Conservation (phyloP, 2,329 filamentous ascomycete genomes). For the Fusarium sp. region DNA sequence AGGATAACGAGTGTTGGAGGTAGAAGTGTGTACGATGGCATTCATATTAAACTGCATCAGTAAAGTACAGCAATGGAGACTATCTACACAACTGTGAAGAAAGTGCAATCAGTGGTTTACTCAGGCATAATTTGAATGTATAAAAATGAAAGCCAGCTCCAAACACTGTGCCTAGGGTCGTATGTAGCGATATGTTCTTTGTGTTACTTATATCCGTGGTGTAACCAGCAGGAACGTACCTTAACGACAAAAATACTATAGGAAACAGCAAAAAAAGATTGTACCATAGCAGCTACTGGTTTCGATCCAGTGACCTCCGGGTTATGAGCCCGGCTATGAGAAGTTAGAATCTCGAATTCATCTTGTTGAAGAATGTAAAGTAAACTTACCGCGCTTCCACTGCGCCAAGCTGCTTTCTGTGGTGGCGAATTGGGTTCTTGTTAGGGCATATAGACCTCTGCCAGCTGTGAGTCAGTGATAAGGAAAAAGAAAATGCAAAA, state of each 20-base stretch:
- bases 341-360: conserved; percentile 6
- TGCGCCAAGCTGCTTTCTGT: conserved; percentile 41
- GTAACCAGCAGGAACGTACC: background rate
- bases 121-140: accelerated
- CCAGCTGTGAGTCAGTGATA: background rate
- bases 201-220: background rate
- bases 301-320: conserved; percentile 31
- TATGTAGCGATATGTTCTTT: background rate
- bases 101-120: background rate
- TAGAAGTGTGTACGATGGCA: background rate
- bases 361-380: background rate
- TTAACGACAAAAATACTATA: background rate
- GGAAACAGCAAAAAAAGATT: background rate
- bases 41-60: background rate
- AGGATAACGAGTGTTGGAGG: background rate
- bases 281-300: conserved; percentile 18
- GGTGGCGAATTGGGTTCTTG: background rate
- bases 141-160: background rate
- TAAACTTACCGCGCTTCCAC: conserved; percentile 35
- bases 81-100: background rate
- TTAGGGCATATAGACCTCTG: background rate
- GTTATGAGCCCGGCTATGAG: conserved; percentile 42
- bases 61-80: background rate
- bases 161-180: background rate
- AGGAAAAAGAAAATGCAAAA: background rate